Evolutionary conservation across 208 protist species (phyloP).

Genomic region (Trypanosoma vivax): DNA sequence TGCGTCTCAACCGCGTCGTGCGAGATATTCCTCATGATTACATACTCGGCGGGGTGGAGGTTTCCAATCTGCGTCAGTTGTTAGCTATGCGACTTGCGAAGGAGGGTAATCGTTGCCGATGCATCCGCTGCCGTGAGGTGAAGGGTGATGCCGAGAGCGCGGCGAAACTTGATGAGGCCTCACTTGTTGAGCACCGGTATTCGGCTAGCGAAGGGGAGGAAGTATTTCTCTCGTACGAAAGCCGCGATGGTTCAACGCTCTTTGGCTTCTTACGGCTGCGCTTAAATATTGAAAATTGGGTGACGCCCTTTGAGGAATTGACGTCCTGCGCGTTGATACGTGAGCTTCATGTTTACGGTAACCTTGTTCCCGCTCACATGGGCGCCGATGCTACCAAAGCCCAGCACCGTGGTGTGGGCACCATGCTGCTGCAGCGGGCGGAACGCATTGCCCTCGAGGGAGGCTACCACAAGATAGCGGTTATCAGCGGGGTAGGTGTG

Average conservation of each 20-base stretch:
- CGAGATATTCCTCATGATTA: conserved; percentile 98
- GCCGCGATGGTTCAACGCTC: conserved; percentile 47
- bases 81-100: conserved; percentile 87
- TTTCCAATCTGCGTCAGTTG: conserved; percentile 96
- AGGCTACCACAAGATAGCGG: conserved; percentile 89
- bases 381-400: conserved; percentile 57
- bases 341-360: conserved; percentile 97
- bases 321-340: conserved; percentile 91
- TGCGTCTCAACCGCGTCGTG: conserved; percentile 97
- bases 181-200: conserved; percentile 52
- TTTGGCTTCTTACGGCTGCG: conserved; percentile 82
- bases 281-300: conserved; percentile 54
- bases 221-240: conserved; percentile 77
- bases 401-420: conserved; percentile 96
- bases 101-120: conserved; percentile 85
- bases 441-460: conserved; percentile 92
- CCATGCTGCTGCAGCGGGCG: conserved; percentile 94
- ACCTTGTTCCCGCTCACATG: conserved; percentile 51
- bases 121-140: conserved; percentile 94
- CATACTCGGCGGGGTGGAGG: conserved; percentile 95
- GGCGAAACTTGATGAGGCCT: conserved; percentile 36
- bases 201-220: conserved; percentile 66
- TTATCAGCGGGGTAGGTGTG: conserved; percentile 97
- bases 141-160: conserved; percentile 54
- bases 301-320: conserved; percentile 95